Conservation (phyloP, 805 yeast genomes). For the Metschnikowia cerradonensis region DNA sequence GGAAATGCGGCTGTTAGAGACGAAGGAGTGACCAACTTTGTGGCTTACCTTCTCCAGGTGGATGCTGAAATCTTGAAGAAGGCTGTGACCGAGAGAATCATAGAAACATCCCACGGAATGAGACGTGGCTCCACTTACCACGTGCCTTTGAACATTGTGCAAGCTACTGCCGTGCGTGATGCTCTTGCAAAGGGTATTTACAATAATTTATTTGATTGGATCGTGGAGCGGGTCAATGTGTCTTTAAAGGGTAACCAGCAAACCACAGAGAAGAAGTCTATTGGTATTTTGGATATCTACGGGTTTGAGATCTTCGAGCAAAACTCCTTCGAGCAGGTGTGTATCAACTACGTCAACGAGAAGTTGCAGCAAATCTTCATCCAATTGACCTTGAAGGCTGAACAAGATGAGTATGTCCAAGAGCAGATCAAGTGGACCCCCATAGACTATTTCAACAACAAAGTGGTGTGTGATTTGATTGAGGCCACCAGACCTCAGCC, state of each 20-base stretch:
- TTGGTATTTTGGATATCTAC: constrained; percentile 92
- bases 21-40: constrained; percentile 87
- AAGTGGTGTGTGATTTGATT: constrained; percentile 93
- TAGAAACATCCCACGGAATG: constrained; percentile 89
- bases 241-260: constrained; percentile 54
- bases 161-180: constrained; percentile 92
- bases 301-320: constrained; percentile 96
- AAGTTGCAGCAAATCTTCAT: constrained; percentile 95
- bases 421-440: constrained; percentile 98
- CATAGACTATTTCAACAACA: constrained; percentile 91
- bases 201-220: constrained; percentile 93
- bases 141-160: constrained; percentile 85
- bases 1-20: constrained; percentile 84
- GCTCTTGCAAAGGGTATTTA: constrained; percentile 94
- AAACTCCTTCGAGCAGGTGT: constrained; percentile 90
- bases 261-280: constrained; percentile 49
- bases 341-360: constrained; percentile 94
- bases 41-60: constrained; percentile 85
- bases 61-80: constrained; percentile 61
- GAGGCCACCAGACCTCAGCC: constrained; percentile 89
- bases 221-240: constrained; percentile 82
- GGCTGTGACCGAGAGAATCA: constrained; percentile 71
- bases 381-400: constrained; percentile 91
- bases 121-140: constrained; percentile 90
- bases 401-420: constrained; percentile 94